Base-by-base conservation (phyloP, 192 early-diverging fungal species). In the Umbelopsis sp. region DNA sequence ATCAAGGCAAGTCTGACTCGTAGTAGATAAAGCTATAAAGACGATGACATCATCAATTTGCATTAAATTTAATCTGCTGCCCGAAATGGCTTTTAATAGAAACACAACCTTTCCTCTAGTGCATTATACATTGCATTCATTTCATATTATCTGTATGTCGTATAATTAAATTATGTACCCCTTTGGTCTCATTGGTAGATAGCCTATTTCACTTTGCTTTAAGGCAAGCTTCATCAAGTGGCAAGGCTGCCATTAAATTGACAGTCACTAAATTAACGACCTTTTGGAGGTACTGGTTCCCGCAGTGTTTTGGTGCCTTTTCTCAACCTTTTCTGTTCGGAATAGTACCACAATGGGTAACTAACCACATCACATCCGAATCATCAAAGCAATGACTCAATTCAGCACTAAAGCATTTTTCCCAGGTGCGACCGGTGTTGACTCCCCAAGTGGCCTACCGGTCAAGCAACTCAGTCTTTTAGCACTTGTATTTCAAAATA, bases 401-500 rank as follows among this genome's bases (percentile, higher is more conserved):
- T 0, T 14, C 14, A 20, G 32, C 26, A 14, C 29, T 62, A 62
- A 62, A 26, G 12, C 8, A 31, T 16, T 0, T 20, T 5, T 62
- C 3, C 16, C 29, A 62, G 56, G 29, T 31, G 31, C 31, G 56
- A 32, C 56, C 56, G 17, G 56, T 62, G 20, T 29, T 26, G 56
- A 62, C 5, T 3, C 56, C 7, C 26, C 17, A 31, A 34, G 2
- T 68, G 66, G 53, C 29, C 16, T 94, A 25, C 93, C 91, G 26
- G 85, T 94, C 43, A 95, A 93, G 77, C 93, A 92, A 76, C 71
- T 95, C n/a, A 92, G 91, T 21, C 85, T 98, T 8, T 65, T 93
- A 24, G 90, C 91, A 4, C 87, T 98, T 4, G 90, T 93, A 1
- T 85, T 98, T 51, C 96, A 98, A 72, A 96, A 96, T 81, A 91